Evolutionary conservation across 2,329 filamentous ascomycete species (phyloP), one percentile per base, ranked within the genome.

Genomic region (Cladophialophora bantiana): DNA sequence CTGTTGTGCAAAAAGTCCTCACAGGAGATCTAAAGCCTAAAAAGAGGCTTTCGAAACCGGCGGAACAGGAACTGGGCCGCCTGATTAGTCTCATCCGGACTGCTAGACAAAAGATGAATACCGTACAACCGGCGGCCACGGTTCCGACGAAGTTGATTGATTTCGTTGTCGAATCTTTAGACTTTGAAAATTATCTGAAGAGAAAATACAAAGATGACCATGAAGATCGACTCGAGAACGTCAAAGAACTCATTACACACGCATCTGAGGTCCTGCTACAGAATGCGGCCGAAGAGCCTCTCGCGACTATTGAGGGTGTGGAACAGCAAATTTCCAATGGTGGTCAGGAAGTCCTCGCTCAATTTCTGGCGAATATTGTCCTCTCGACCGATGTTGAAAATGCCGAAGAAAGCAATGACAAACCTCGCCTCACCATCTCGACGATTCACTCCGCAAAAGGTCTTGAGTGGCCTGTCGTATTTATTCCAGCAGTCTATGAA

Each of bases 361-460:
- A 86, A 10, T 98, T 98, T 72, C 83, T 99, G n/a, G 89, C 93
- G 10, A 97, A 97, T 73, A 89, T 97, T 10, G 89, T 93, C 0
- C 81, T 99, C n/a, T 91, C 92, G 2, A 90, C 92, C 0, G 92
- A 96, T 69, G 86, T 89, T 0, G 89, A 92, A 72, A 74, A 78
- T n/a, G 87, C 86, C 18, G 85, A 88, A 31, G 82, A 82, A 34
- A 85, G 83, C 34, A 82, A 86, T 42, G 70, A 78, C 1, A 74
- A 79, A 40, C 77, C 81, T 1, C 84, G 91, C 72, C 87, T 98
- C 20, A 97, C 94, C 0, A 92, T 99, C 31, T 97, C 93, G 5
- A 99, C 94, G 0, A 97, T 99, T 10, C 94, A 99, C 76, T 93
- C 94, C 0, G 93, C 94, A 2, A 99, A 99, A 78, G 94, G 94